Evolutionary conservation across 148 eudicot genomes (phyloP).

Genomic region (Fagopyrum homotropicum): DNA sequence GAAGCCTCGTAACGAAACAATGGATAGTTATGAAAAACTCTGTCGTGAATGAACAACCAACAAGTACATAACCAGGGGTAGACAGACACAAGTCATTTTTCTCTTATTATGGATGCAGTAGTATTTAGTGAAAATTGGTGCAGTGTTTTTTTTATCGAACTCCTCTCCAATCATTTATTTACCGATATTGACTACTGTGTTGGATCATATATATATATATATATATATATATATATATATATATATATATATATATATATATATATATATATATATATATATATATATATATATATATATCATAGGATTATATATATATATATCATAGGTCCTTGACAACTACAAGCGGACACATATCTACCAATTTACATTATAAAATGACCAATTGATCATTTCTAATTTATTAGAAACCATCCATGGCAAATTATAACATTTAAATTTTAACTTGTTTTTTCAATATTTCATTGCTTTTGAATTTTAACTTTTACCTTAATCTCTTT

Average conservation of each 20-base stretch:
- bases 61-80: conserved; percentile 54
- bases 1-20: conserved; percentile 70
- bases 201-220: neutral
- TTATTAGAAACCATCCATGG: too few relatives aligned
- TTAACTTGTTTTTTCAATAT: too few relatives aligned
- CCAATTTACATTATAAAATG: too few relatives aligned
- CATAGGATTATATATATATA: neutral
- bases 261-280: too few relatives aligned
- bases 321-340: conserved; percentile 58
- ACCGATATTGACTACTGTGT: conserved; percentile 9
- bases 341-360: conserved; percentile 48
- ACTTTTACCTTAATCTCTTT: too few relatives aligned
- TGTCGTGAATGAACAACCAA: conserved; percentile 80
- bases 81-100: conserved; percentile 66
- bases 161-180: neutral
- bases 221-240: too few relatives aligned
- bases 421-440: too few relatives aligned
- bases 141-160: neutral
- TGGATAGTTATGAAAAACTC: conserved; percentile 71
- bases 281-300: too few relatives aligned
- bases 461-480: too few relatives aligned
- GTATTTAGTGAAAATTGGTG: neutral
- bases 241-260: too few relatives aligned
- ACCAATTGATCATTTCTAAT: too few relatives aligned
- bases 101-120: neutral